phyloP scores from a whole-genome alignment of 768 basidiomycete genomes.

The Collybia mongolica region DNA sequence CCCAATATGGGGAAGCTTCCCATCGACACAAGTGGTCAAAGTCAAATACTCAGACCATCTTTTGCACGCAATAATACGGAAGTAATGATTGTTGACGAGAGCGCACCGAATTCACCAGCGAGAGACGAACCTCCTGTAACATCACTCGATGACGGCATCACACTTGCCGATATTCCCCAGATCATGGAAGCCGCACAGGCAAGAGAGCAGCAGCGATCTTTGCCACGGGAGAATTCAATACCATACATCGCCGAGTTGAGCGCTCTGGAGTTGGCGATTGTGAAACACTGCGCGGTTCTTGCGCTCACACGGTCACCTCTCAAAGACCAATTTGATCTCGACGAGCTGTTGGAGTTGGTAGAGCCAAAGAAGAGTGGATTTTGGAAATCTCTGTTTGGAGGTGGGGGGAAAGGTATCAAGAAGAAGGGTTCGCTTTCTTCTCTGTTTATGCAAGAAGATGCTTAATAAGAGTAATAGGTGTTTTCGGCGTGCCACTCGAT shows the following conservation, averaged over 20 bases:
- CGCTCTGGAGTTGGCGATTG: slow-evolving; percentile 81
- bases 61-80: slow-evolving; percentile 81
- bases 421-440: slow-evolving; percentile 62
- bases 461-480: slow-evolving; percentile 49
- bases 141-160: slow-evolving; percentile 75
- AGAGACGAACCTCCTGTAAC: slow-evolving; percentile 36
- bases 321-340: slow-evolving; percentile 81
- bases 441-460: background rate
- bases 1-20: slow-evolving; percentile 42
- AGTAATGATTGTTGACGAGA: slow-evolving; percentile 87
- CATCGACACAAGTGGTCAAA: slow-evolving; percentile 30
- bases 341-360: slow-evolving; percentile 91
- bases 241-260: slow-evolving; percentile 85
- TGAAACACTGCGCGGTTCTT: slow-evolving; percentile 89
- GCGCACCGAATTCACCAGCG: slow-evolving; percentile 69
- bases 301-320: slow-evolving; percentile 76
- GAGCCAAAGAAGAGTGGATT: slow-evolving; percentile 92
- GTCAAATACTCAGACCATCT: slow-evolving; percentile 61
- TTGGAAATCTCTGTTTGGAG: slow-evolving; percentile 96
- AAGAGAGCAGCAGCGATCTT: slow-evolving; percentile 80
- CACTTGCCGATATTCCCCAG: slow-evolving; percentile 92
- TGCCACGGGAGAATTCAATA: slow-evolving; percentile 74
- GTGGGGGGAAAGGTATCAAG: slow-evolving; percentile 88
- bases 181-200: slow-evolving; percentile 91
- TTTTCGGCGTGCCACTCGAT: slow-evolving; percentile 93